Evolutionary conservation across 2,329 filamentous ascomycete species (phyloP), one percentile per base, ranked within the genome.

Genomic region (Diaporthe citriasiana): DNA sequence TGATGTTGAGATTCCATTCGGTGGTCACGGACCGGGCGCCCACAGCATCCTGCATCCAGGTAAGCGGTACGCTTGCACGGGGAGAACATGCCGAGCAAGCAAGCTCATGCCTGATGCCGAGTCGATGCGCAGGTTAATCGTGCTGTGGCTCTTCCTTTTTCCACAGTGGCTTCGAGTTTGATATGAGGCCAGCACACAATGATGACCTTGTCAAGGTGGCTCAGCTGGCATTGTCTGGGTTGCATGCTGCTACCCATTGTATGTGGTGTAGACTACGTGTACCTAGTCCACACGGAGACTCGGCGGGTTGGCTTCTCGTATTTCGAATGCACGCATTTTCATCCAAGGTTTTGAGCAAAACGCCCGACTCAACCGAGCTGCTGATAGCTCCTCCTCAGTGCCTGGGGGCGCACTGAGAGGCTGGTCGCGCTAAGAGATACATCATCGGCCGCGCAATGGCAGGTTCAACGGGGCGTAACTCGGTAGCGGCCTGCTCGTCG

Each of bases 31-130:
- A 51, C 22, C 42, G 42, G 60, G 27, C 19, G 60, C 27, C 60
- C 63, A 35, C 63, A 66, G 63, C 45, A 51, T 38, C 30, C 63
- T 66, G 63, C 63, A 66, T 51, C 45, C 45, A 66, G 30, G 15
- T 19, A 30, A 51, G 27, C 63, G 63, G 63, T 51, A 66, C 63
- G 63, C 45, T 30, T 38, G 63, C 63, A 38, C 13, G 30, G 60
- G 30, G 19, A 30, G 40, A 19, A 33, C 22, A 13, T 12, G 42
- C 60, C 38, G 57, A 15, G 57, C 57, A 27, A 50, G 45, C 45
- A 50, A 35, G 53, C 30, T 33, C 53, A 35, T 56, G 27, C 22
- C 19, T 56, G 33, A 38, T 50, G 60, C 45, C 42, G 30, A 50
- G 60, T 27, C 19, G 60, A 35, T 12, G 40, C 42, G 40, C 15